A percentile compares a stretch with the other conserved stretches of the same genome.
Evolutionary conservation across 805 yeast genomes (phyloP).

Genomic region (Candida pseudoglaebosa): DNA sequence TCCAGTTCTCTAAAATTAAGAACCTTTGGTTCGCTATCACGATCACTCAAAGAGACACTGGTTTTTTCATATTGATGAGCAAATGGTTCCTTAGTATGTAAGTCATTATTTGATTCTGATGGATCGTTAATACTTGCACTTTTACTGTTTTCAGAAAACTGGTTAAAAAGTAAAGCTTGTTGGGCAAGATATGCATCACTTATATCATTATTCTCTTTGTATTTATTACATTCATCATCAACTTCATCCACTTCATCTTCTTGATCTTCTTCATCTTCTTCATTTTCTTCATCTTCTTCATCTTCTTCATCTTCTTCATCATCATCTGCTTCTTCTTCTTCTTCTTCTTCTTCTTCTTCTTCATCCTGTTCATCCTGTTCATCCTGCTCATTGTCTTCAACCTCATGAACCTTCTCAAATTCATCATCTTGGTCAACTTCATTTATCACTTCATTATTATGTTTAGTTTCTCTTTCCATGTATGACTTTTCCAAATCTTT

Average conservation of each 20-base stretch:
- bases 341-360: constrained; percentile 8
- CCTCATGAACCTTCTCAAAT: constrained; percentile 7
- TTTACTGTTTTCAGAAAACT: not conserved
- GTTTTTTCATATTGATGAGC: no score
- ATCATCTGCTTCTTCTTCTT: constrained; percentile 3
- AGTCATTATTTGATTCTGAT: not conserved
- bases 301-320: constrained; percentile 33
- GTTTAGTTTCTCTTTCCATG: no score
- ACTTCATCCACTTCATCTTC: no score
- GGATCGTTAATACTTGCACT: not conserved
- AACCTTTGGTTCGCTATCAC: no score
- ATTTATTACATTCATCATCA: no score
- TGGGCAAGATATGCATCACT: constrained; percentile 1
- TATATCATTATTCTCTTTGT: not conserved
- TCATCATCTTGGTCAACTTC: not conserved
- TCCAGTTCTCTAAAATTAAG: no score
- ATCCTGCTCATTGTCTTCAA: constrained; percentile 7
- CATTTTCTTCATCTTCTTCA: constrained; percentile 48
- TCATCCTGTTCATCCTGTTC: constrained; percentile 20
- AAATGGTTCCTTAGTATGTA: not conserved
- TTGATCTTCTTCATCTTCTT: constrained; percentile 26
- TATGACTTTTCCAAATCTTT: no score
- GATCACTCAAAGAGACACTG: no score
- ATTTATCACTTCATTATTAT: not conserved
- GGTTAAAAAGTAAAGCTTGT: not conserved